These are phyloP conservation scores for Quercus alba DNA, from an alignment of 306 rosid species.

Conservation along the genomic window DNA sequence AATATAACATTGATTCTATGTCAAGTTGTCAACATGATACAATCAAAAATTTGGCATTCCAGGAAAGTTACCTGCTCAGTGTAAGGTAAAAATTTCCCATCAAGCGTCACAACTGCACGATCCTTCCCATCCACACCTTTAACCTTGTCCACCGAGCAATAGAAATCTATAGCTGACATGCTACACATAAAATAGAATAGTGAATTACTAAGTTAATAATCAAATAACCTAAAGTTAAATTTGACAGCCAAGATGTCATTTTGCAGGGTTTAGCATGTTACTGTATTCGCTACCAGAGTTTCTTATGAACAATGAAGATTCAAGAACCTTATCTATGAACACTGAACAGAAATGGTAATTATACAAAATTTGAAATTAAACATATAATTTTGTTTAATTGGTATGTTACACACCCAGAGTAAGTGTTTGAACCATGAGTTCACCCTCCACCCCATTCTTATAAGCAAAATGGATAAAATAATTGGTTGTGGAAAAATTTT, in stretches of 20 bases:
- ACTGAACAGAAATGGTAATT: neutral
- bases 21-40: conserved; percentile 3
- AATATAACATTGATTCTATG: neutral
- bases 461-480: no score
- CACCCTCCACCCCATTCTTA: no score
- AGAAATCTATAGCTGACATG: conserved; percentile 96
- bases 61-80: conserved; percentile 71
- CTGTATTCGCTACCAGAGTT: neutral
- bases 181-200: conserved; percentile 42
- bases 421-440: no score
- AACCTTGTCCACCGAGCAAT: conserved; percentile 91
- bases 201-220: neutral
- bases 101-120: conserved; percentile 76
- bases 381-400: no score
- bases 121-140: conserved; percentile 92
- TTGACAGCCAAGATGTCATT: conserved; percentile 3
- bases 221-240: neutral
- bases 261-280: neutral
- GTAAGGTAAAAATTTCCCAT: conserved; percentile 84
- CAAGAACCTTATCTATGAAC: neutral
- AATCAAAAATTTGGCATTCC: neutral
- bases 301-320: neutral
- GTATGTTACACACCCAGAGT: no score
- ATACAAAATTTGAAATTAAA: neutral
- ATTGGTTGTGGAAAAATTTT: no score